These are phyloP conservation scores for Neocucurbitaria cava DNA, from an alignment of 2,329 filamentous ascomycete species.

Conservation along the genomic window DNA sequence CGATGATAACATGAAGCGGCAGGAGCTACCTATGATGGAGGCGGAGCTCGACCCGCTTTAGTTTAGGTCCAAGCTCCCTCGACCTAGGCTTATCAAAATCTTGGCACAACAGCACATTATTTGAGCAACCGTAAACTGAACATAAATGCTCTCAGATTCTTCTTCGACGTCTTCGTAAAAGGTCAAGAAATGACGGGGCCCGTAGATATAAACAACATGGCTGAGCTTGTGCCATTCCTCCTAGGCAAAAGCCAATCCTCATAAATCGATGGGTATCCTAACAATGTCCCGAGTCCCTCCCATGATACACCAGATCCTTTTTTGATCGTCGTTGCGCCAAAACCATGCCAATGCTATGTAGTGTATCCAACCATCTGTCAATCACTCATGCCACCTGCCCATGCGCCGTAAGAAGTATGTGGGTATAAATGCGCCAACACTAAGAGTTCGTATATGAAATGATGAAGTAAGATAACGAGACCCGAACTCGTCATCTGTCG, in stretches of 20 bases:
- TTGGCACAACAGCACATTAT: constrained; percentile 11
- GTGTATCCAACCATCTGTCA: constrained; percentile 13
- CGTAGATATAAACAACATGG: background rate
- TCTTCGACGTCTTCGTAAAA: background rate
- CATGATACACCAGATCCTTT: constrained; percentile 16
- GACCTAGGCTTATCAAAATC: constrained; percentile 14
- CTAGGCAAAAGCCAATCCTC: constrained; percentile 26
- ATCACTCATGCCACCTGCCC: constrained; percentile 16
- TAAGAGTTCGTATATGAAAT: constrained; percentile 28
- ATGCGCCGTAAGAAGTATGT: constrained; percentile 29
- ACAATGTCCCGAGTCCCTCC: constrained; percentile 14
- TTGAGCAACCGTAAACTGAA: background rate
- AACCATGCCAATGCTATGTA: constrained; percentile 35
- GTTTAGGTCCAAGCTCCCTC: constrained; percentile 31
- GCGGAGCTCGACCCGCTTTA: constrained; percentile 20
- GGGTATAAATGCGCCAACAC: constrained; percentile 33
- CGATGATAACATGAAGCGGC: constrained; percentile 39
- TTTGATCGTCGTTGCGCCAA: constrained; percentile 29
- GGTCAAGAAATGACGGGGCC: background rate
- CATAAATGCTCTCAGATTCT: background rate
- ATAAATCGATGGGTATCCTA: constrained; percentile 40
- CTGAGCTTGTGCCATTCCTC: constrained; percentile 6
- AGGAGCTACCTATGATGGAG: constrained; percentile 34
- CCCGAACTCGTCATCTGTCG: constrained; percentile 31
- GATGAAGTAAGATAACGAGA: constrained; percentile 18